Conservation (phyloP, 2,329 filamentous ascomycete genomes). For the Hymenoscyphus repandus region DNA sequence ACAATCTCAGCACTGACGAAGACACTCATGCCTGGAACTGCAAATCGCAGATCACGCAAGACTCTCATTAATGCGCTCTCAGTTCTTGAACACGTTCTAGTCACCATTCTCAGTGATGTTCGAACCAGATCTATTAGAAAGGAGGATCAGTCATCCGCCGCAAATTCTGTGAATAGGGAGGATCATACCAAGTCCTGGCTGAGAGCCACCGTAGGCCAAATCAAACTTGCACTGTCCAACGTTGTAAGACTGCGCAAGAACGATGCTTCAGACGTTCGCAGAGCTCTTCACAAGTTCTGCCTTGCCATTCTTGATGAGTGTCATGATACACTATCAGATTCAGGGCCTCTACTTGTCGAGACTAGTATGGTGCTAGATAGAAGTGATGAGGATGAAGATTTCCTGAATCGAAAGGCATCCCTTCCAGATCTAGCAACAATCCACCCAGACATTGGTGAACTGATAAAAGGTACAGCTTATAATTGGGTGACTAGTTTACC, state of each 20-base stretch:
- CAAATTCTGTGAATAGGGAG: constrained; percentile 22
- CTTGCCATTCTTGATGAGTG: constrained; percentile 74
- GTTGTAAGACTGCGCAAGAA: constrained; percentile 72
- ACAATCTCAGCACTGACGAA: constrained; percentile 78
- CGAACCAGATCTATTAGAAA: constrained; percentile 39
- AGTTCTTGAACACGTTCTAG: constrained; percentile 50
- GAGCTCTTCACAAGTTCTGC: constrained; percentile 65
- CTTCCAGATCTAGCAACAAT: constrained; percentile 59
- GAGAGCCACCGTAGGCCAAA: constrained; percentile 70
- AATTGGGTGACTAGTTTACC: constrained; percentile 79
- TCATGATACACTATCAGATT: constrained; percentile 64
- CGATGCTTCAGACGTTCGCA: constrained; percentile 62
- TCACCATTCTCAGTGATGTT: constrained; percentile 53
- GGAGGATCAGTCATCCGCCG: constrained; percentile 7
- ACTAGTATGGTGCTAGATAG: constrained; percentile 67
- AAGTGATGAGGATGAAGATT: constrained; percentile 38
- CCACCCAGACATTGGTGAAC: constrained; percentile 56
- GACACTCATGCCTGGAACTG: constrained; percentile 60
- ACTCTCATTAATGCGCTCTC: constrained; percentile 60
- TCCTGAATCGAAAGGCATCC: constrained; percentile 37
- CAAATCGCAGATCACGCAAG: constrained; percentile 52
- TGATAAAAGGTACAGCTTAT: constrained; percentile 66
- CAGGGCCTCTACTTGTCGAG: constrained; percentile 69
- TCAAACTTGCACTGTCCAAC: constrained; percentile 76
- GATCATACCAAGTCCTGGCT: constrained; percentile 60